Evolutionary conservation across 2,329 filamentous ascomycete genomes (phyloP), one percentile per base, ranked within the genome.

Genomic region (Helicocarpus griseus): DNA sequence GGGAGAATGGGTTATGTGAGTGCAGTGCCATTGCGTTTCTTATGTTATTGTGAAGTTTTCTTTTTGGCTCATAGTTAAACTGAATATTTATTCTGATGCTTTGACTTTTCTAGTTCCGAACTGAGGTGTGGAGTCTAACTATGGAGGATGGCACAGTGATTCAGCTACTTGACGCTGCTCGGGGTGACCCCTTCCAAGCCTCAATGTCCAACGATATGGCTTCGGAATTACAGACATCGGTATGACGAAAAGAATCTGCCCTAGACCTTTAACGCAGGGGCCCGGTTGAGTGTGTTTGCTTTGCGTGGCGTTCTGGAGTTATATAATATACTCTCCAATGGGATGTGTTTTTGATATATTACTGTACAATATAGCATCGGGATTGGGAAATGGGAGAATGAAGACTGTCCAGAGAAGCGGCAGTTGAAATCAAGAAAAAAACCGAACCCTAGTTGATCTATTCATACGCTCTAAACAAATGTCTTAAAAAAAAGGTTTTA

Each of bases 111-210:
- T 60, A 83, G 75, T 97, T 95, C 69, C 83, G 89, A 73, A 98
- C 93, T 33, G 80, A 84, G 52, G 87, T 90, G 74, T 98, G 91
- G 90, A 93, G 85, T 64, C 73, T 98, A 61, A 81, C 84, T 66
- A 82, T 80, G 56, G 75, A 78, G 55, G 79, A 82, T 61, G 80
- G 80, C 39, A 74, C 74, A 48, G 80, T 85, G 58, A 78, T 96
- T 58, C 85, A 94, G 64, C 70, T 98, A 66, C 76, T 96, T 56
- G 82, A 88, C 61, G 81, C 78, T 1, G 74, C 87, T 59, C 81
- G 78, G 4, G 74, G 71, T 53, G 77, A 93, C 74, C 86, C 87
- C 39, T 89, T 93, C 65, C 70, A 67, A 60, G 68, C 78, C 39
- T 64, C 72, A 61, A 67, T 59, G 73, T 70, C 40, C 70, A 69